A percentile compares a stretch with the other conserved stretches of the same genome.
phyloP scores from a whole-genome alignment of 345 rosid genomes.

The Xanthoceras sorbifolium region DNA sequence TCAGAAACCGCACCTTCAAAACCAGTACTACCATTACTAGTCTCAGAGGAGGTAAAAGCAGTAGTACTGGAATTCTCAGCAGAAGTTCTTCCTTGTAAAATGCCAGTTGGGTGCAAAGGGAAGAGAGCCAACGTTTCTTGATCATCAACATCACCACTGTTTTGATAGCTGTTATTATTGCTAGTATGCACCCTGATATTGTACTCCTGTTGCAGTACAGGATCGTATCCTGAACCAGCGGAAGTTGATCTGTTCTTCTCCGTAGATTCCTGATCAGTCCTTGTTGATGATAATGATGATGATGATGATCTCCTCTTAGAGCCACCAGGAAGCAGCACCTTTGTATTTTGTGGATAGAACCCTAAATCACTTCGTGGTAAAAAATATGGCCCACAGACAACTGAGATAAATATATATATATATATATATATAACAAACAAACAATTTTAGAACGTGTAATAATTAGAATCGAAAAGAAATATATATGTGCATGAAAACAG shows the following conservation, averaged over 20 bases:
- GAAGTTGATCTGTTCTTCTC: slow-evolving; percentile 12
- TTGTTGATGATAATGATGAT: background rate
- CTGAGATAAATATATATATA: slow-evolving; percentile 20
- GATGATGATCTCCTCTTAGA: slow-evolving; percentile 30
- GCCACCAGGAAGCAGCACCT: slow-evolving; percentile 32
- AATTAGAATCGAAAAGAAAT: too few species aligned
- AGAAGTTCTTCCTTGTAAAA: slow-evolving; percentile 22
- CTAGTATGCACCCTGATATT: background rate
- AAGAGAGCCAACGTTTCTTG: slow-evolving; percentile 52
- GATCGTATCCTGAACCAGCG: slow-evolving; percentile 6
- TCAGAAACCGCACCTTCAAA: slow-evolving; percentile 14
- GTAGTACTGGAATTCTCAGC: slow-evolving; percentile 16
- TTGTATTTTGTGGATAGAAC: slow-evolving; percentile 38
- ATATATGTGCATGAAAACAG: background rate
- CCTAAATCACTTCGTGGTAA: slow-evolving; percentile 42
- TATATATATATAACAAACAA: background rate
- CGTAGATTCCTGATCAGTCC: slow-evolving; percentile 8
- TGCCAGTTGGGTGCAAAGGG: slow-evolving; percentile 60
- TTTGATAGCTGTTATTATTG: background rate
- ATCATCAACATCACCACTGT: background rate
- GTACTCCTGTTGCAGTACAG: slow-evolving; percentile 3
- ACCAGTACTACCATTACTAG: slow-evolving; percentile 2
- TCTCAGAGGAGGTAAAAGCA: slow-evolving; percentile 15
- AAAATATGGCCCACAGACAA: slow-evolving; percentile 40
- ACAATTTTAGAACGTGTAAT: background rate